Percentiles rank a stretch among this genome's conserved stretches.
phyloP scores from a whole-genome alignment of 495 filamentous ascomycete genomes.

The Penicillium steckii region DNA sequence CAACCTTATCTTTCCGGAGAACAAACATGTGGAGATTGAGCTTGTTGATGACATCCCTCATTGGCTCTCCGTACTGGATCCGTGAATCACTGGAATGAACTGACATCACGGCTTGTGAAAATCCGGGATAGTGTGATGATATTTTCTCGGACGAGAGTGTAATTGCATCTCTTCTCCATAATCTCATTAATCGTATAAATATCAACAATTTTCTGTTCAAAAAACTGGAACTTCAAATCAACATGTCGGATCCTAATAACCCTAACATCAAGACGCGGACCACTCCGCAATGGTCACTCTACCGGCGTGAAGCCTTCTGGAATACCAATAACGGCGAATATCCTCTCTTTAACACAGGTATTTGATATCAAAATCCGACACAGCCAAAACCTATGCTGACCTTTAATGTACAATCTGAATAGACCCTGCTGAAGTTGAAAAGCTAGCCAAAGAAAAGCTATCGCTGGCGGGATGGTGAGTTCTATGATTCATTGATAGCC shows the following conservation, averaged over 20 bases:
- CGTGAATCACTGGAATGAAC: neutral
- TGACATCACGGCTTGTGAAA: neutral
- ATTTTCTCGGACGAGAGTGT: neutral
- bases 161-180: neutral
- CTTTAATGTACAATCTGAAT: neutral
- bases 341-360: conserved; percentile 14
- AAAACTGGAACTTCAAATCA: neutral
- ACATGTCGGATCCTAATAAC: conserved; percentile 14
- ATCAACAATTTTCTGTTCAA: neutral
- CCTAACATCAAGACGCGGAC: conserved; percentile 10
- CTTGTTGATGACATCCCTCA: neutral
- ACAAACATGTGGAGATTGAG: neutral
- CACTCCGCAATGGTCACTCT: conserved; percentile 16
- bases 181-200: neutral
- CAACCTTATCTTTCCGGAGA: too few species aligned
- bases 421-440: conserved; percentile 12
- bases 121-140: neutral
- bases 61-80: neutral
- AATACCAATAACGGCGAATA: conserved; percentile 12
- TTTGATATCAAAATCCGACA: too few species aligned
- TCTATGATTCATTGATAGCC: too few species aligned
- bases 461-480: conserved; percentile 19
- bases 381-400: neutral
- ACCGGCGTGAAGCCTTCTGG: conserved; percentile 16
- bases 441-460: conserved; percentile 11